Evolutionary conservation across 2,329 filamentous ascomycete species (phyloP).

Genomic region (Alternaria panax): DNA sequence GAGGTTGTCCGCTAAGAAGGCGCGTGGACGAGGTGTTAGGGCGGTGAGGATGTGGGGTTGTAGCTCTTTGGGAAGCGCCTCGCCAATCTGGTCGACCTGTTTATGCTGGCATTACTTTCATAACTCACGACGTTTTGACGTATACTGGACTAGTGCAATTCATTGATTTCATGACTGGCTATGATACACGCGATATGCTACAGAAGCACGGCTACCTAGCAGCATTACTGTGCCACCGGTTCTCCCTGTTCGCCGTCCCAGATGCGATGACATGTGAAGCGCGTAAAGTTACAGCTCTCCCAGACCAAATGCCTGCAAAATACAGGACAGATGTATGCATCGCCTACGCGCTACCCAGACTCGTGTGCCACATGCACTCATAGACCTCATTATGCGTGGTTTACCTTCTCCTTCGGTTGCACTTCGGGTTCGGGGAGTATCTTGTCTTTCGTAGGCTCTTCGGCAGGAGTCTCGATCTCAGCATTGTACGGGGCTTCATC

Average conservation of each 20-base stretch:
- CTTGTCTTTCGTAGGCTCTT: conserved; percentile 9
- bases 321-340: neutral
- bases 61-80: conserved; percentile 40
- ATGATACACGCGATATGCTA: conserved; percentile 11
- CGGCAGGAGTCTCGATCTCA: conserved; percentile 1
- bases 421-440: conserved; percentile 5
- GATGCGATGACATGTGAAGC: neutral
- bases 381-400: conserved; percentile 13
- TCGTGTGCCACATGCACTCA: neutral
- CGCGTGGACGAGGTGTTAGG: conserved; percentile 24
- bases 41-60: conserved; percentile 41
- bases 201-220: neutral
- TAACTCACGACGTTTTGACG: conserved; percentile 15
- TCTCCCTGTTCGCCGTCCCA: neutral
- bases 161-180: conserved; percentile 12
- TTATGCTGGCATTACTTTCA: conserved; percentile 20
- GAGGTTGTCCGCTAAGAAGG: conserved; percentile 30
- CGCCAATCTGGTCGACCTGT: conserved; percentile 24
- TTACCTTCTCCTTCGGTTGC: conserved; percentile 24
- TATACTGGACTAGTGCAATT: conserved; percentile 16
- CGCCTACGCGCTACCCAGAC: neutral
- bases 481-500: conserved; percentile 18
- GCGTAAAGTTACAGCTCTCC: neutral
- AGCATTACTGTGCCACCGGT: neutral
- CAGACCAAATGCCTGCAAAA: neutral